Percentiles rank a stretch among this genome's conserved stretches.
phyloP scores from a whole-genome alignment of 371 early-diverging fungal genomes.

The Mucor sp. region DNA sequence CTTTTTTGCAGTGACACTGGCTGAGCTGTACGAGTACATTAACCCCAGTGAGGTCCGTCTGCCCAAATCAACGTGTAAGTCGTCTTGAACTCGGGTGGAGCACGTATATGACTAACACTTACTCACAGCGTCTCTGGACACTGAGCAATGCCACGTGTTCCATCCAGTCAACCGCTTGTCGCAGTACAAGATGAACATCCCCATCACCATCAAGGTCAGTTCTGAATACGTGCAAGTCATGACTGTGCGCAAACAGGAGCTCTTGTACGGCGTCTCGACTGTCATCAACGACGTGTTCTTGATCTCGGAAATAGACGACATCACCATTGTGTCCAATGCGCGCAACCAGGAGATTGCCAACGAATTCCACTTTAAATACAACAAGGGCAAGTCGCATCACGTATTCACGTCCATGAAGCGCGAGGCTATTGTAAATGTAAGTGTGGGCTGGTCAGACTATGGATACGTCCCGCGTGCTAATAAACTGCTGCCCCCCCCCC shows the following conservation, averaged over 20 bases:
- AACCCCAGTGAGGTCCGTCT: slow-evolving; percentile 70
- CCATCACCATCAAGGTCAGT: slow-evolving; percentile 83
- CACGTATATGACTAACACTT: neutral
- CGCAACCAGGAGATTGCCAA: slow-evolving; percentile 63
- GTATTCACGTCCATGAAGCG: slow-evolving; percentile 77
- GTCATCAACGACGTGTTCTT: slow-evolving; percentile 87
- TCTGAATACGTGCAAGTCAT: slow-evolving; percentile 82
- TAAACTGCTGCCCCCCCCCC: too few species aligned
- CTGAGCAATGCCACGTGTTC: slow-evolving; percentile 66
- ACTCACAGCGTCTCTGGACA: slow-evolving; percentile 61
- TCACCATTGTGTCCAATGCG: slow-evolving; percentile 49
- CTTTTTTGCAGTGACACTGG: slow-evolving; percentile 66
- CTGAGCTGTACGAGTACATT: slow-evolving; percentile 75
- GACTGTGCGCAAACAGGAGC: slow-evolving; percentile 66
- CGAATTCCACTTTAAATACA: slow-evolving; percentile 80
- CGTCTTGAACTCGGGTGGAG: too few species aligned
- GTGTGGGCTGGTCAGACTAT: neutral
- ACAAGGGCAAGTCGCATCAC: slow-evolving; percentile 69
- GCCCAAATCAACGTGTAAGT: slow-evolving; percentile 73
- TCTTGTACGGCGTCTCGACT: slow-evolving; percentile 70
- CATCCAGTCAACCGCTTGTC: slow-evolving; percentile 67
- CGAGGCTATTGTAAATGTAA: slow-evolving; percentile 70
- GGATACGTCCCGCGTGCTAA: too few species aligned
- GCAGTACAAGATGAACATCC: slow-evolving; percentile 65
- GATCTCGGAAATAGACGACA: slow-evolving; percentile 84